phyloP scores from a whole-genome alignment of 2,329 filamentous ascomycete genomes.

The Venturia pyrina region DNA sequence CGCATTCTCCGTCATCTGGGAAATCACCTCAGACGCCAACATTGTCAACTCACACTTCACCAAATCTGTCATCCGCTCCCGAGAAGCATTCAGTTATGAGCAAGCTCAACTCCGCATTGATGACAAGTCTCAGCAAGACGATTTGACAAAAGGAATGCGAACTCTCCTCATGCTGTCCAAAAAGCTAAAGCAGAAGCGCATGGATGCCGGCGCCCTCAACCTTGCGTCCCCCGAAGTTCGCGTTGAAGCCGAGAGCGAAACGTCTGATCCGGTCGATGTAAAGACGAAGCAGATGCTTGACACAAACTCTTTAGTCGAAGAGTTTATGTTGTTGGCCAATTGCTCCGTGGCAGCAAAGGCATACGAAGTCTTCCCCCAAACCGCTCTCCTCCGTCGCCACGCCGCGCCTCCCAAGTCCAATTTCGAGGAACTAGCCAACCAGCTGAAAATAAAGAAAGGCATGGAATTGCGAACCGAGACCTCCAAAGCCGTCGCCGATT shows the following conservation, averaged over 20 bases:
- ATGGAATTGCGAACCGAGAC: conserved; percentile 75
- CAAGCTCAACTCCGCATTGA: conserved; percentile 91
- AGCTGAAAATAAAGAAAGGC: conserved; percentile 77
- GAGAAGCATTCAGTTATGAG: conserved; percentile 96
- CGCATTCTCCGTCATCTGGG: conserved; percentile 53
- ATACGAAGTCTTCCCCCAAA: conserved; percentile 87
- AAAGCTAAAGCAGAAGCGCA: conserved; percentile 86
- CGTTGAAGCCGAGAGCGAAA: conserved; percentile 90
- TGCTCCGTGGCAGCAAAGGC: conserved; percentile 86
- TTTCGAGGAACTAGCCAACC: conserved; percentile 86
- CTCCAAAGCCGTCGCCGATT: conserved; percentile 87
- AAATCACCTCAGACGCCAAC: conserved; percentile 74
- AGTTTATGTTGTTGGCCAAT: conserved; percentile 99
- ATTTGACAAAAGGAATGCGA: conserved; percentile 82
- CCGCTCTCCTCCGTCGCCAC: conserved; percentile 85
- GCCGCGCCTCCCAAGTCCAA: conserved; percentile 88
- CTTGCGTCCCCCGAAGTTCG: conserved; percentile 97
- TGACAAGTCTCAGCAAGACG: conserved; percentile 75
- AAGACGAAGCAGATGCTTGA: conserved; percentile 90
- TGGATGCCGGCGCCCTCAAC: conserved; percentile 90
- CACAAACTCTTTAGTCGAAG: conserved; percentile 95
- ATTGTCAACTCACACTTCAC: conserved; percentile 82
- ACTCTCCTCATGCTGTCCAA: conserved; percentile 80
- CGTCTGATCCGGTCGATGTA: conserved; percentile 89
- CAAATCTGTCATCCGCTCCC: conserved; percentile 94